Base-by-base conservation (phyloP, 257 asterid species). In the Rehmannia glutinosa region DNA sequence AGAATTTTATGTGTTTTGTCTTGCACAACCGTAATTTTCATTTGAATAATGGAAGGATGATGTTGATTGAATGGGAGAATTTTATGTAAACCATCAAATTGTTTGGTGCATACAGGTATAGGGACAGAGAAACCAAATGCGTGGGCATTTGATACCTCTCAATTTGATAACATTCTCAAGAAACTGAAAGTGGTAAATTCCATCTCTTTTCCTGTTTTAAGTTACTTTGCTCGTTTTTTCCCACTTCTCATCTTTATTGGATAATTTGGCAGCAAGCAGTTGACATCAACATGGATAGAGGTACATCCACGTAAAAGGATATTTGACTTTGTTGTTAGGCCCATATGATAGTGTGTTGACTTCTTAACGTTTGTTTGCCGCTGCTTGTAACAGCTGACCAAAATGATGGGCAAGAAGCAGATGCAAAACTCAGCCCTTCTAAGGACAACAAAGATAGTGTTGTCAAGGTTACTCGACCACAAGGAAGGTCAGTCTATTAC, bases 61-160 rank as follows among this genome's bases (percentile, higher is more conserved):
- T 30, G 43, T 47, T 46, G 53, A 54, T 53, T 24, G 17, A 23
- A 27, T 11, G 46, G 10, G 49, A 38, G 20, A 10, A 38, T 51
- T 46, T 16, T 38, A 52, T 2, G 32, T 55, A 24, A n/a, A 49
- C 50, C 36, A 45, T 45, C 69, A 1, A 11, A 19, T 10, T 60
- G 20, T 62, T 19, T 65, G 60, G 54, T 46, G 68, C 51, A 36
- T 79, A 12, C 53, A 93, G 97, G 99, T 36, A 79, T 94, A 5
- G 99, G 99, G 25, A 85, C 82, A 0, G 97, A 84, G 73, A 79
- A 85, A 74, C 95, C 95, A 13, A 88, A 84, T 80, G 78, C 81
- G 10, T 94, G 99, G 99, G 99, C 99, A 0, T 91, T 94, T 76
- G 99, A 94, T 73, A 94, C 99, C 4, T 65, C 97, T 60, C 97